Base-by-base conservation (phyloP, 2,329 filamentous ascomycete species). In the Verticillium longisporum region DNA sequence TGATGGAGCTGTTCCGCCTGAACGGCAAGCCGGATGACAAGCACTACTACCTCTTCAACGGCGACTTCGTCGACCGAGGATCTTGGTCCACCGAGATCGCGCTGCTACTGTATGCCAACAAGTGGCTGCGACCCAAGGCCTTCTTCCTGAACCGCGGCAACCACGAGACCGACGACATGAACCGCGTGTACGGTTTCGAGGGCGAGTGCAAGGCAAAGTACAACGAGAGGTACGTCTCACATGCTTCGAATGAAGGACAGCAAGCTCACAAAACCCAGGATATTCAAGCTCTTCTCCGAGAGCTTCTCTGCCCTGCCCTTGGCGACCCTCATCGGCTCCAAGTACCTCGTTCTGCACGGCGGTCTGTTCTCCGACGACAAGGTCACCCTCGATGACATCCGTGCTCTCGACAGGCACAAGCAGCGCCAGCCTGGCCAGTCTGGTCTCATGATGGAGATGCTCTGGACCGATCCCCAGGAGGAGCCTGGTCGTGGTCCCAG, bases 361-460 rank as follows among this genome's bases (percentile, higher is more conserved):
- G 95, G 95, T 67, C 83, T 98, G 56, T 97, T 98, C 83, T 98
- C 94, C 1, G 90, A 98, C 71, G 95, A 99, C 76, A 95, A 91
- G 67, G 83, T 94, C 65, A 93, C 91, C 0, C 79, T 99, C 59
- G 91, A 98, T 67, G 94, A 99, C 72, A 96, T 99, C 67, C 87
- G 95, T 67, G 96, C 96, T 77, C 81, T 98, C 61, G 88, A 98
- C 76, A 84, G 94, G 66, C 93, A 97, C 77, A 87, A 85, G 73
- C 95, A 98, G 77, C 85, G 91, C 64, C 94, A 98, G 71, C 94
- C 95, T 2, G 95, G 95, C 36, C 95, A 99, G 74, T 80, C 90
- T 57, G 95, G 95, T 14, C 79, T 99, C 69, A 99, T 99, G 95
- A 99, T 99, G 95, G 95, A 99, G 77, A 99, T 99, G 95, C 84